Evolutionary conservation across 2,329 filamentous ascomycete genomes (phyloP).

Genomic region (Apiospora hydei): DNA sequence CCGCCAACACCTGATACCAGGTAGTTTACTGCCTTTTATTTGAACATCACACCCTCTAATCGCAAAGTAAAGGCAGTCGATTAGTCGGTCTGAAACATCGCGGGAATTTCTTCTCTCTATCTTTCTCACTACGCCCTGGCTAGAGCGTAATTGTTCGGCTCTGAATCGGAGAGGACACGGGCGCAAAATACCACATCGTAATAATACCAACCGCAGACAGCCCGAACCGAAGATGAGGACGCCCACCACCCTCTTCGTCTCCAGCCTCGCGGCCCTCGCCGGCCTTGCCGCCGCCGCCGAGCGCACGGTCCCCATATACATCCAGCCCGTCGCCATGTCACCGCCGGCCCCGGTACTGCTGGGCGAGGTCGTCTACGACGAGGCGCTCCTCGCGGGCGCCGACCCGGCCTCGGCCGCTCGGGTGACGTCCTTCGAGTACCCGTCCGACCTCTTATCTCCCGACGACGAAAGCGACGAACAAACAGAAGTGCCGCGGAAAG

Average conservation of each 20-base stretch:
- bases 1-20: neutral
- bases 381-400: constrained; percentile 48
- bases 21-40: neutral
- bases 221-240: constrained; percentile 49
- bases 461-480: constrained; percentile 38
- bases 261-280: constrained; percentile 51
- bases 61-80: neutral
- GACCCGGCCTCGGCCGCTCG: constrained; percentile 33
- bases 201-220: neutral
- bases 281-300: constrained; percentile 47
- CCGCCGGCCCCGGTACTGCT: constrained; percentile 51
- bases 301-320: constrained; percentile 59
- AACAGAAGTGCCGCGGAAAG: constrained; percentile 44
- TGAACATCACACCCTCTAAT: neutral
- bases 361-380: constrained; percentile 64
- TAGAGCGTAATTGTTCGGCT: neutral
- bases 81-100: neutral
- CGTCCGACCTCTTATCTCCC: constrained; percentile 50
- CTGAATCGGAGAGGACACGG: neutral
- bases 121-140: neutral
- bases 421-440: constrained; percentile 63
- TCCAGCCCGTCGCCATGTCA: constrained; percentile 55
- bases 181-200: neutral
- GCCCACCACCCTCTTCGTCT: constrained; percentile 43
- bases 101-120: neutral